Base-by-base conservation (phyloP, 1,284 basidiomycete species). In the Ustilago shanxiensis region DNA sequence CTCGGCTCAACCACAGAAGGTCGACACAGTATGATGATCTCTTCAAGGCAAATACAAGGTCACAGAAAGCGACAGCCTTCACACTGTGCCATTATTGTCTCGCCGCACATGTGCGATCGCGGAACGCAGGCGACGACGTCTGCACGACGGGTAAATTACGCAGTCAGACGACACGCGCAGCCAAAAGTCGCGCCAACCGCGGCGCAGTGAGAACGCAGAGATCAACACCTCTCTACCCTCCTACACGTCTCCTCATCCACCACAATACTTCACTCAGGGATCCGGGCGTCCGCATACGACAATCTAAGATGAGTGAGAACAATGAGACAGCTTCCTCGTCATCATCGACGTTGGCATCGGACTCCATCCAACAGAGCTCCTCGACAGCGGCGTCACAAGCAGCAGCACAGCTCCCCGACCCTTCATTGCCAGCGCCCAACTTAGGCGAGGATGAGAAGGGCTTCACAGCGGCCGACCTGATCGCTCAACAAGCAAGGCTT, bases 381-480 rank as follows among this genome's bases (percentile, higher is more conserved):
- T 14, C 60, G 18, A 31, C 64, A 33, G 31, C 31, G 6, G 35
- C 35, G 14, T 3, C 35, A 37, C 9, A 7, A 37, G 29, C 58
- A 45, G 16, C 58, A 18, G 53, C 59, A 3, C 52, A 60, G n/a
- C 69, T 81, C 18, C 79, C 79, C 1, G 79, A 81, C n/a, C 79
- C 79, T 4, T 72, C 75, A n/a, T 62, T 81, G 14, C 78, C 79
- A 5, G 72, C 79, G 16, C 79, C 79, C 3, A 61, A 77, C 28
- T 49, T 81, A 31, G 55, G 60, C 37, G 63, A 69, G 26, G 66
- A 78, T 44, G 82, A 82, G 11, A 54, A 59, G 0, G 84, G 83
- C 11, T 83, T 86, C 61, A 86, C 82, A 24, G 86, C 86, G 7
- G 69, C 68, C 26, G 86, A 87, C 59, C 67, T 87, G 14, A 76